A percentile compares a stretch with the other conserved stretches of the same genome.
These are phyloP conservation scores for Cordyceps tenuipes DNA, from an alignment of 2,329 filamentous ascomycete genomes.

Conservation along the genomic window DNA sequence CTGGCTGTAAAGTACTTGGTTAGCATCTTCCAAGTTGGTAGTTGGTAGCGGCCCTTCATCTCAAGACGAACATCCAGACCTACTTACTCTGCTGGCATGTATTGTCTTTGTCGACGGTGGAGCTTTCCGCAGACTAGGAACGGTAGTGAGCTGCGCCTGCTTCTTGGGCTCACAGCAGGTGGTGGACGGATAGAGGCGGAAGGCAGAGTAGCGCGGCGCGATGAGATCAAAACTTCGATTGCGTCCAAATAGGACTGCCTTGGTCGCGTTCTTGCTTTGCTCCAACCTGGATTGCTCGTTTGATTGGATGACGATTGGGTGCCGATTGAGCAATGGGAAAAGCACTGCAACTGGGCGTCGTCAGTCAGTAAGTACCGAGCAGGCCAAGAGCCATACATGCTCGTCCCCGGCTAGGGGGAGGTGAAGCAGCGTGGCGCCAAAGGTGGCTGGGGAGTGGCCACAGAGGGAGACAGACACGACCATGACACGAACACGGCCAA, in stretches of 20 bases:
- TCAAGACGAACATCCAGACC: neutral
- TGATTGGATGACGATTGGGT: neutral
- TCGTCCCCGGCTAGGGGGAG: neutral
- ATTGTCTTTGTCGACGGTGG: neutral
- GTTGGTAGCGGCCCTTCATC: neutral
- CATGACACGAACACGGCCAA: constrained; percentile 7
- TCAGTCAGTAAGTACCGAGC: neutral
- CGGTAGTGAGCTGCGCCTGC: neutral
- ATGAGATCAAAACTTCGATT: neutral
- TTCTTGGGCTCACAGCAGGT: neutral
- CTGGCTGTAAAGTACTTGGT: no score
- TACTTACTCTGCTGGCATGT: neutral
- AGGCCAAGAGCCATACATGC: neutral
- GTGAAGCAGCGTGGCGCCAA: neutral
- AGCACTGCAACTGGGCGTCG: neutral
- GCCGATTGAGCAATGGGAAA: neutral
- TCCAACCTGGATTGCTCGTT: neutral
- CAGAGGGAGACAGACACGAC: neutral
- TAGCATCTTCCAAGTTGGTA: no score
- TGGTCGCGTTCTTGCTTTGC: neutral
- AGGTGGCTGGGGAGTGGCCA: constrained; percentile 4
- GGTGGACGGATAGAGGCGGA: neutral
- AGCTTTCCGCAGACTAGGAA: neutral
- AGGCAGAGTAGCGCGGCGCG: neutral
- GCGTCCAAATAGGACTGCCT: neutral